A percentile compares a stretch with the other conserved stretches of the same genome.
phyloP scores from a whole-genome alignment of 345 rosid species.

The Toxicodendron radicans region DNA sequence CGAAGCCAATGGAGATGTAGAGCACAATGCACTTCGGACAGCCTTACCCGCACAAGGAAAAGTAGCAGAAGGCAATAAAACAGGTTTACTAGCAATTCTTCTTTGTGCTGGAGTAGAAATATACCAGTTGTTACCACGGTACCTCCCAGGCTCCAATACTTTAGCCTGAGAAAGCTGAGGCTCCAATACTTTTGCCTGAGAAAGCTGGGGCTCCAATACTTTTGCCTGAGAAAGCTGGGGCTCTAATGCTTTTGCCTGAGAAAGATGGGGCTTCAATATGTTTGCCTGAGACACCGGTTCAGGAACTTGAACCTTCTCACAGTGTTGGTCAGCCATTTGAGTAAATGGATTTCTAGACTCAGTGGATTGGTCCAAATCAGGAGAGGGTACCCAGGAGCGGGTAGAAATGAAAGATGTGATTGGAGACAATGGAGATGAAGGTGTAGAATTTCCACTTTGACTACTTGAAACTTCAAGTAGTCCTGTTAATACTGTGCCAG shows the following conservation, averaged over 20 bases:
- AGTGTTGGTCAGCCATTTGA: conserved; percentile 23
- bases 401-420: conserved; percentile 29
- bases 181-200: no score
- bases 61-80: conserved; percentile 47
- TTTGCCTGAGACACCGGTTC: conserved; percentile 27
- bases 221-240: no score
- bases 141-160: conserved; percentile 11
- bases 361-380: conserved; percentile 28
- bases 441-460: conserved; percentile 90
- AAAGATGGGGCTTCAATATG: conserved; percentile 19
- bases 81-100: conserved; percentile 32
- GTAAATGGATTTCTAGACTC: conserved; percentile 35
- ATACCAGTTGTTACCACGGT: conserved; percentile 11
- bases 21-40: conserved; percentile 17
- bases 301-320: conserved; percentile 26
- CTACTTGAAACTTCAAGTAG: conserved; percentile 76
- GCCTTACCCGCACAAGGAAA: conserved; percentile 39
- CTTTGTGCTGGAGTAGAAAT: conserved; percentile 17
- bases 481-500: conserved; percentile 35
- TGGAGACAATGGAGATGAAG: conserved; percentile 82
- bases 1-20: conserved; percentile 41
- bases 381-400: conserved; percentile 34
- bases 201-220: no score
- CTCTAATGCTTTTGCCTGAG: no score
- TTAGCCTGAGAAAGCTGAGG: no score